Evolutionary conservation across 306 rosid species (phyloP).

Genomic region (Cucurbita maxima): DNA sequence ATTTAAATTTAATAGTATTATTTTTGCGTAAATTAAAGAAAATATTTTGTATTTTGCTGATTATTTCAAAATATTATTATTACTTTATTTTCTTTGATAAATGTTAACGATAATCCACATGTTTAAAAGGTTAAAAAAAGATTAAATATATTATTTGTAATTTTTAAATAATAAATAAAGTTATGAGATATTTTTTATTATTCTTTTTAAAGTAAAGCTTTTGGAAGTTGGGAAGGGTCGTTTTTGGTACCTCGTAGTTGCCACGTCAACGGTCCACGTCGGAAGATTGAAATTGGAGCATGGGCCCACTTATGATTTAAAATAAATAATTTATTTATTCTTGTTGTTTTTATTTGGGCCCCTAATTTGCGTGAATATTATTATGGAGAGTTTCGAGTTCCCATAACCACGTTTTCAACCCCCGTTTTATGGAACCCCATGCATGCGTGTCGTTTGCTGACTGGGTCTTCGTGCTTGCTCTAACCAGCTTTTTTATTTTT

Average conservation of each 20-base stretch:
- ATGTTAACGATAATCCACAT: too few species aligned
- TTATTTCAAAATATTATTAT: not conserved
- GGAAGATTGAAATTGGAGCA: not conserved
- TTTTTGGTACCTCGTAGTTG: not conserved
- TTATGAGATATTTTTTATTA: too few species aligned
- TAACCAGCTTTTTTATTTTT: not conserved
- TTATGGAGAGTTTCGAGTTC: not conserved
- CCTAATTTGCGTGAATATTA: not conserved
- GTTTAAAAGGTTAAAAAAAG: too few species aligned
- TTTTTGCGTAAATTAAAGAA: not conserved
- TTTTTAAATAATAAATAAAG: too few species aligned
- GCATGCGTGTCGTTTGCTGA: not conserved
- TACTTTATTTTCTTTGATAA: too few species aligned
- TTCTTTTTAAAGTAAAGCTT: not conserved
- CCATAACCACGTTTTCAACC: not conserved
- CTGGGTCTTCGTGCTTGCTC: not conserved
- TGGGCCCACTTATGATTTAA: not conserved
- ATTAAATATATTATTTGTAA: too few species aligned
- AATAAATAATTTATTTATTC: not conserved
- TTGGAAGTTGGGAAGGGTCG: conserved; percentile 1
- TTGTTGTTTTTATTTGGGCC: not conserved
- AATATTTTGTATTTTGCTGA: too few species aligned
- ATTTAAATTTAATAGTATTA: not conserved
- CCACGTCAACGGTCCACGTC: not conserved
- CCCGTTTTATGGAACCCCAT: not conserved